Percentiles rank a stretch among this genome's conserved stretches.
Conservation (phyloP, 306 rosid genomes). For the Mimosa bimucronata region DNA sequence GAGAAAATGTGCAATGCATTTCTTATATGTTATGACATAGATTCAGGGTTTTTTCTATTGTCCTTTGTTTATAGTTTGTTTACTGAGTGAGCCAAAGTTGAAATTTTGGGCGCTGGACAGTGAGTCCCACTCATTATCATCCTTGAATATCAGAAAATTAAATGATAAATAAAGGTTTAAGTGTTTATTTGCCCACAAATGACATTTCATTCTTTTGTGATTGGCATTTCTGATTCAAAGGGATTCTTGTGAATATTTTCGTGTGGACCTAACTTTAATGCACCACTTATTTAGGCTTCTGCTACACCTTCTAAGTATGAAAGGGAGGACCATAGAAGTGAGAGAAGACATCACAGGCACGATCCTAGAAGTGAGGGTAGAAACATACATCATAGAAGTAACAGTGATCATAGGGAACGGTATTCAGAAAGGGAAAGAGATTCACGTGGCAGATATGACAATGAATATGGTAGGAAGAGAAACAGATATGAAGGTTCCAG, state of each 20-base stretch:
- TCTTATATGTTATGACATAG: too few relatives aligned
- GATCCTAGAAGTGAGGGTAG: constrained; percentile 58
- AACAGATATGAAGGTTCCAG: constrained; percentile 75
- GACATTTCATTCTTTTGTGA: constrained; percentile 1
- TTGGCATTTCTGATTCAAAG: constrained; percentile 15
- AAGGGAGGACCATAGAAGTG: constrained; percentile 52
- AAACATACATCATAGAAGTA: constrained; percentile 47
- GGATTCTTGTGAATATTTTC: constrained; percentile 5
- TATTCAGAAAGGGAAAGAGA: constrained; percentile 71
- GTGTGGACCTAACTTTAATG: constrained; percentile 32
- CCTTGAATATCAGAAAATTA: too few relatives aligned
- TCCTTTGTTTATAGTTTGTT: too few relatives aligned
- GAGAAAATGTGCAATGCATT: too few relatives aligned
- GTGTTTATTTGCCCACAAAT: constrained; percentile 24
- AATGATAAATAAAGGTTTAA: constrained; percentile 5
- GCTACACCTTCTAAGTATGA: constrained; percentile 57
- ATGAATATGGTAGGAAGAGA: constrained; percentile 61
- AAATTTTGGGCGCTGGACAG: too few relatives aligned
- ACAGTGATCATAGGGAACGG: constrained; percentile 50
- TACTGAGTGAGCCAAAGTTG: too few relatives aligned
- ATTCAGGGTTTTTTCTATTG: too few relatives aligned
- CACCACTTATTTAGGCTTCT: constrained; percentile 55
- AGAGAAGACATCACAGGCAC: constrained; percentile 58
- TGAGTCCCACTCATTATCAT: too few relatives aligned
- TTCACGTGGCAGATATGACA: constrained; percentile 62